These are phyloP conservation scores for Euphorbia pulcherrima DNA, from an alignment of 345 rosid genomes.

Conservation along the genomic window DNA sequence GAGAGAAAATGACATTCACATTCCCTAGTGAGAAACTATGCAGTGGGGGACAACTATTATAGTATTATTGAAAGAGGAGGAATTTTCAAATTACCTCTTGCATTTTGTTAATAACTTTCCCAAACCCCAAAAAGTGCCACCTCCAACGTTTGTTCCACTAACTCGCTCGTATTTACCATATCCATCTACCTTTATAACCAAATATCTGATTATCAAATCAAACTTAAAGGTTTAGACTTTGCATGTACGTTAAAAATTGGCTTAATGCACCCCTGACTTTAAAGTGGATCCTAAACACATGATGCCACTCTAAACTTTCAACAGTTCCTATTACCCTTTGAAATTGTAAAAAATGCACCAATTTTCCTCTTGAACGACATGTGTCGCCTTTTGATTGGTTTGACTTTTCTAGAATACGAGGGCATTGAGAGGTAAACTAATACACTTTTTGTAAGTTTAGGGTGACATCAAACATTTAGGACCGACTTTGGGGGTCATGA, in stretches of 20 bases:
- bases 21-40: neutral
- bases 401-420: no score
- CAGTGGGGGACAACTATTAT: neutral
- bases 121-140: slow-evolving; percentile 98
- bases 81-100: slow-evolving; percentile 50
- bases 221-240: slow-evolving; percentile 10
- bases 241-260: slow-evolving; percentile 33
- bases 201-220: slow-evolving; percentile 12
- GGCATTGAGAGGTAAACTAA: no score
- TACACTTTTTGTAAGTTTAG: no score
- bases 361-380: no score
- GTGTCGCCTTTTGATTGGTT: no score
- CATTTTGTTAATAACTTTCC: slow-evolving; percentile 91
- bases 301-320: no score
- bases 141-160: slow-evolving; percentile 97
- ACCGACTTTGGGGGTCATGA: no score
- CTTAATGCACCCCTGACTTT: no score
- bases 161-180: slow-evolving; percentile 92
- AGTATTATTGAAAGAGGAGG: neutral
- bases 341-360: no score
- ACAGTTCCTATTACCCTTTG: no score
- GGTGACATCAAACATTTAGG: no score
- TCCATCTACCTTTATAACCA: slow-evolving; percentile 69
- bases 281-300: no score
- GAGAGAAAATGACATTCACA: slow-evolving; percentile 16